These are phyloP conservation scores for Phaseolus coccineus DNA, from an alignment of 331 rosid species.

Conservation along the genomic window DNA sequence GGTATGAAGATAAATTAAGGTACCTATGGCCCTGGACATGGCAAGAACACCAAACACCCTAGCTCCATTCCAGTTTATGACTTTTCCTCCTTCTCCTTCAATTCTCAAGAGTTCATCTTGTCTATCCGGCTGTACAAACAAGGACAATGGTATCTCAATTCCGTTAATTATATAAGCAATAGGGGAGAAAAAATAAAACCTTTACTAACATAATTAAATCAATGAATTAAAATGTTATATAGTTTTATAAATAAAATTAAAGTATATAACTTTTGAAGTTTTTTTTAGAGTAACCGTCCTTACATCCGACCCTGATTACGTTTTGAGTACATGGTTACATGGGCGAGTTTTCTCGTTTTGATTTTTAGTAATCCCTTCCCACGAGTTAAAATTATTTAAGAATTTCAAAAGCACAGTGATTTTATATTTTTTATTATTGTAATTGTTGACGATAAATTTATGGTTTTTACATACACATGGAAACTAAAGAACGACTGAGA, in stretches of 20 bases:
- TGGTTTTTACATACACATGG: background rate
- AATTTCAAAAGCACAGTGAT: constrained; percentile 38
- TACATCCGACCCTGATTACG: background rate
- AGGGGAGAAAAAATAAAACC: constrained; percentile 3
- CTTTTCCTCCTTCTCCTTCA: constrained; percentile 87
- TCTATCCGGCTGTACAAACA: constrained; percentile 90
- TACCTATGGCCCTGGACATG: constrained; percentile 99
- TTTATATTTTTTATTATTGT: constrained; percentile 32
- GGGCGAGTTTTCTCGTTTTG: background rate
- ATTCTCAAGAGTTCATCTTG: constrained; percentile 84
- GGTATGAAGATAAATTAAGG: constrained; percentile 53
- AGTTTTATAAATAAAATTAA: background rate
- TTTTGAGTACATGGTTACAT: constrained; percentile 19
- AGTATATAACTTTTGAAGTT: background rate
- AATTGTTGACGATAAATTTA: background rate
- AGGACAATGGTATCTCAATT: constrained; percentile 48
- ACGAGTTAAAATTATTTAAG: constrained; percentile 22
- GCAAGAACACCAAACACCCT: constrained; percentile 95
- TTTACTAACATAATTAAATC: background rate
- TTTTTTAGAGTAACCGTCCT: background rate
- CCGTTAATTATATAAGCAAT: constrained; percentile 20
- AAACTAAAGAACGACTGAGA: constrained; percentile 8
- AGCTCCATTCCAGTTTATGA: constrained; percentile 97
- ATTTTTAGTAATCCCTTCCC: constrained; percentile 37
- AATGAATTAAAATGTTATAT: background rate